Evolutionary conservation across 1,139 yeast species (phyloP).

Genomic region (Diutina rugosa): DNA sequence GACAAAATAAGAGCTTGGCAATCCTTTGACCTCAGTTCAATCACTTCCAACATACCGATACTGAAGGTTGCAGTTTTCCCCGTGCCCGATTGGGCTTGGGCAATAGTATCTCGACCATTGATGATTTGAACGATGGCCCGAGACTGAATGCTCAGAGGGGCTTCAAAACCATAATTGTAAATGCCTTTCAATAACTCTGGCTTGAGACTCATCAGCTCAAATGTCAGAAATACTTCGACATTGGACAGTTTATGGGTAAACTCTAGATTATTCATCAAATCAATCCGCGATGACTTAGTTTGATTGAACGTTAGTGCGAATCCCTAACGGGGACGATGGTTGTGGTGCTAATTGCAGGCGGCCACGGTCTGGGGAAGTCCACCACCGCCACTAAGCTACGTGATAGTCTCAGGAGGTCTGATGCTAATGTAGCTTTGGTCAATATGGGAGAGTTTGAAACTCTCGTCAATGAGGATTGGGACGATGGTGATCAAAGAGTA

Average conservation of each 20-base stretch:
- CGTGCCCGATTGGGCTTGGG: constrained; percentile 97
- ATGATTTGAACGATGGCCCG: constrained; percentile 90
- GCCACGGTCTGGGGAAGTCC: constrained; percentile 58
- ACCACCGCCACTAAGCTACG: constrained; percentile 16
- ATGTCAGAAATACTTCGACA: constrained; percentile 50
- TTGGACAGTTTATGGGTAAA: constrained; percentile 43
- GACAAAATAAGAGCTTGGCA: constrained; percentile 78
- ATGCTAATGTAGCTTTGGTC: background rate
- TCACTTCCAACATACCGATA: constrained; percentile 76
- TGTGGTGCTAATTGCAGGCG: constrained; percentile 51
- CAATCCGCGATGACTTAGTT: background rate
- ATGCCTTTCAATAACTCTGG: constrained; percentile 63
- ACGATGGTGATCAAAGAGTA: background rate
- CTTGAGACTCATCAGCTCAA: constrained; percentile 70
- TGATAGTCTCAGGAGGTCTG: background rate
- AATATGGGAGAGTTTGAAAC: background rate
- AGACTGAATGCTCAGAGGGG: constrained; percentile 92
- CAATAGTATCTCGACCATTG: constrained; percentile 82
- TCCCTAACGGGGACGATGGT: background rate
- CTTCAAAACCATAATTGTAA: constrained; percentile 84
- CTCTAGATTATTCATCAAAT: constrained; percentile 24
- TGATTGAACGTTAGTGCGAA: background rate
- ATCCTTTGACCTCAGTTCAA: constrained; percentile 55
- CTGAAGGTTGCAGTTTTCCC: constrained; percentile 97
- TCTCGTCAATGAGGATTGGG: background rate